Percentiles rank a stretch among this genome's conserved stretches.
phyloP scores from a whole-genome alignment of 2,329 filamentous ascomycete species.

The Juglanconis oblonga region DNA sequence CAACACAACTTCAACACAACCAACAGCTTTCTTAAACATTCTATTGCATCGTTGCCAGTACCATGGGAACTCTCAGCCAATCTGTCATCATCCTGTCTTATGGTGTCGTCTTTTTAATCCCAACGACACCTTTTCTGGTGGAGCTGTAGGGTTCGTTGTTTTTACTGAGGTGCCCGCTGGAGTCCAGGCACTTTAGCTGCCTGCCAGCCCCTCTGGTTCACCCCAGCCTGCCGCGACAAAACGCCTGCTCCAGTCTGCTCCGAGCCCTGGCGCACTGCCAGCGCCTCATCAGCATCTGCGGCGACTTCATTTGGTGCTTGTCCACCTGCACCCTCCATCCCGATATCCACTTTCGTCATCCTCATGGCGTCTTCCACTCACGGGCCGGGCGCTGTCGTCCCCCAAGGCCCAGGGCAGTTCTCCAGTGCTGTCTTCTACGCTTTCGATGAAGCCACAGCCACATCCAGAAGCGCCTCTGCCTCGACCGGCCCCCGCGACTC shows the following conservation, averaged over 20 bases:
- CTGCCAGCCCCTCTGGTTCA: neutral
- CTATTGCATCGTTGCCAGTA: no score
- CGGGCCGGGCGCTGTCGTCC: slow-evolving; percentile 8
- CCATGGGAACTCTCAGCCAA: no score
- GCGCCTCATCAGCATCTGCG: slow-evolving; percentile 1
- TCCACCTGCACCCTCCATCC: neutral
- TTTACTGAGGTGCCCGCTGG: neutral
- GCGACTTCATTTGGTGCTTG: neutral
- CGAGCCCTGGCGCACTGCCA: neutral
- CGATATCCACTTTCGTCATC: neutral
- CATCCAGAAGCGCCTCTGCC: slow-evolving; percentile 3
- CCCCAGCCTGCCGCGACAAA: neutral
- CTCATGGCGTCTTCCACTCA: slow-evolving; percentile 13
- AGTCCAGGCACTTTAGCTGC: neutral
- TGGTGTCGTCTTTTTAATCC: no score
- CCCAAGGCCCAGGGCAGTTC: slow-evolving; percentile 4
- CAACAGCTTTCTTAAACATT: no score
- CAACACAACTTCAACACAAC: no score
- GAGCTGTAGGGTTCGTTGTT: neutral
- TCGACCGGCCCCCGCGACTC: neutral
- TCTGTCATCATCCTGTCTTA: no score
- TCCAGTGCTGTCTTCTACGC: slow-evolving; percentile 14
- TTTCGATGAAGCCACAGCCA: slow-evolving; percentile 1
- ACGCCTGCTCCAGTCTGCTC: neutral
- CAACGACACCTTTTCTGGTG: no score